A percentile compares a stretch with the other conserved stretches of the same genome.
Evolutionary conservation across 352 stramenopile species (phyloP).

Genomic region (Phytophthora sojae): DNA sequence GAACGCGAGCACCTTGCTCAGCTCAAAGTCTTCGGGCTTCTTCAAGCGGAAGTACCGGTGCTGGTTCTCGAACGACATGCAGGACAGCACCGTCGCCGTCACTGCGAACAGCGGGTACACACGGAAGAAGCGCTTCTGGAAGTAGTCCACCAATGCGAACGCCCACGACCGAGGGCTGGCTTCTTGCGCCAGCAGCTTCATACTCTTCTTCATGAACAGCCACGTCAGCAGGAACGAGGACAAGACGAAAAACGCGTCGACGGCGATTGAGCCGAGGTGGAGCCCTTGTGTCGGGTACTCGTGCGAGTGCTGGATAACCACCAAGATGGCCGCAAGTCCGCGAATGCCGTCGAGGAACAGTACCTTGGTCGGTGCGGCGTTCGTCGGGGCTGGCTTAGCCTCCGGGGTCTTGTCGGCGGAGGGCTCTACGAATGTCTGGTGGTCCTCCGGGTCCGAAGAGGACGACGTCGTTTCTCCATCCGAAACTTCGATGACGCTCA

Average conservation of each 20-base stretch:
- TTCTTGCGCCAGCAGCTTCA: conserved; percentile 34
- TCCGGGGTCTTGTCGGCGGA: conserved; percentile 7
- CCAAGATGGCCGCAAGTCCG: conserved; percentile 37
- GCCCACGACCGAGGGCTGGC: conserved; percentile 22
- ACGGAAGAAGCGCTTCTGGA: conserved; percentile 60
- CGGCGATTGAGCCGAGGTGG: conserved; percentile 35
- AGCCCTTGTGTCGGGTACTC: conserved; percentile 17
- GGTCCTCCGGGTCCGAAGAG: conserved; percentile 14
- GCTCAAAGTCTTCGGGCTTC: conserved; percentile 36
- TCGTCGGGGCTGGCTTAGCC: not conserved
- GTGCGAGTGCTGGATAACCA: conserved; percentile 39
- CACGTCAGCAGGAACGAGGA: conserved; percentile 37
- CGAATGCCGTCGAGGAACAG: conserved; percentile 35
- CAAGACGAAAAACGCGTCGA: conserved; percentile 57
- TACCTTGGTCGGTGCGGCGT: conserved; percentile 20
- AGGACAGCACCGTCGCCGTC: conserved; percentile 38
- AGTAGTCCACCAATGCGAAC: conserved; percentile 47
- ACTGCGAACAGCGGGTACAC: conserved; percentile 64
- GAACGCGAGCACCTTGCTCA: conserved; percentile 50
- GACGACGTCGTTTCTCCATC: conserved; percentile 10
- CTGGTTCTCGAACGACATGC: conserved; percentile 40
- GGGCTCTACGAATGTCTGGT: conserved; percentile 13
- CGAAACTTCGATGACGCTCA: conserved; percentile 29
- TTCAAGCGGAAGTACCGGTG: conserved; percentile 42
- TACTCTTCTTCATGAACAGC: too few relatives aligned